Evolutionary conservation across 139 green algal genomes (phyloP), one percentile per base, ranked within the genome.

Genomic region (Edaphochlamys debaryana): DNA sequence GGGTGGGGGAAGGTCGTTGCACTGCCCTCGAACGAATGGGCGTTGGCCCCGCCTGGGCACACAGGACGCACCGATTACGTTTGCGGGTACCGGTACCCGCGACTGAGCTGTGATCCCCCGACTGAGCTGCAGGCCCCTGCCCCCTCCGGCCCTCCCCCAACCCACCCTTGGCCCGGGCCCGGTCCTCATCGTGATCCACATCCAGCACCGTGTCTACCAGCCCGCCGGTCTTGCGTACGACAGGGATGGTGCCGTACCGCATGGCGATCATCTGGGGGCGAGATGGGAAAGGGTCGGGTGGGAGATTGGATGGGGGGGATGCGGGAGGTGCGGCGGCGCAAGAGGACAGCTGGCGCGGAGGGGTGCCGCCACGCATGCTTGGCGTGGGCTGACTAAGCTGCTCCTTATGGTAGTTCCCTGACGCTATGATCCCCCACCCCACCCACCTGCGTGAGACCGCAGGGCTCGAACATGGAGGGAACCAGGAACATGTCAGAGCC

Each of bases 401-500:
- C n/a, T n/a, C n/a, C n/a, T n/a, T n/a, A n/a, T n/a, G n/a, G n/a
- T n/a, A n/a, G n/a, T n/a, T n/a, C n/a, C n/a, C n/a, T n/a, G n/a
- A n/a, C n/a, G n/a, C n/a, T n/a, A n/a, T n/a, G n/a, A n/a, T n/a
- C n/a, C n/a, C n/a, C n/a, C n/a, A n/a, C 34, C 34, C 3, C 50
- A n/a, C 48, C 23, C 89, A 98, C 95, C 93, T 97, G 95, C 25
- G 95, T 98, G 22, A 98, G 90, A 15, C 95, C 95, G 81, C 95
- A 97, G 0, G 95, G 94, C 85, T 98, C 95, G 69, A 99, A 99
- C 88, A 99, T 98, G 82, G 93, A 98, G 17, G 97, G 97, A 69
- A 99, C 97, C 56, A 98, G 82, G 81, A 99, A 95, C 74, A 99
- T 89, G 90, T 99, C 97, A 38, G 79, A 93, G 60, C n/a, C n/a